A percentile compares a stretch with the other conserved stretches of the same genome.
Evolutionary conservation across 2,329 filamentous ascomycete genomes (phyloP).

Genomic region (Furcasterigmium sp.): DNA sequence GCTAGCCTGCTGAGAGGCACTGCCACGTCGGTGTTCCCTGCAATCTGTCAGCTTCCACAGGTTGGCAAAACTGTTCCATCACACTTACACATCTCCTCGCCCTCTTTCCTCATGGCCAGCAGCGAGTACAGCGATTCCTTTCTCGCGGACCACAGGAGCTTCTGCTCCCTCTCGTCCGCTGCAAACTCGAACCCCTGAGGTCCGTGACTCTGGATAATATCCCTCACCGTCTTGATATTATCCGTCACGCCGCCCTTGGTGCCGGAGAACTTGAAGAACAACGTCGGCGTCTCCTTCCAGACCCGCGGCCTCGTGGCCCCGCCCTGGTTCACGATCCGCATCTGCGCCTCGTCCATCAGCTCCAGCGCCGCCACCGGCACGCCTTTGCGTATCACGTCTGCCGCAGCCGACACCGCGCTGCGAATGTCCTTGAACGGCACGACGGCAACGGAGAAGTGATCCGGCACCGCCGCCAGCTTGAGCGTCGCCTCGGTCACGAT

Average conservation of each 20-base stretch:
- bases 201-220: conserved; percentile 60
- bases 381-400: conserved; percentile 67
- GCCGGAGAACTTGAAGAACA: conserved; percentile 84
- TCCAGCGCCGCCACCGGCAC: conserved; percentile 74
- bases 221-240: conserved; percentile 64
- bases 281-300: conserved; percentile 71
- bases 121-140: conserved; percentile 82
- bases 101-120: conserved; percentile 59
- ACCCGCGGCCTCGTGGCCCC: conserved; percentile 59
- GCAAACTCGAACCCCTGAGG: conserved; percentile 73
- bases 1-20: conserved; percentile 72
- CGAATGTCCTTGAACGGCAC: conserved; percentile 74
- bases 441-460: conserved; percentile 72
- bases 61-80: no score
- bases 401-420: conserved; percentile 68
- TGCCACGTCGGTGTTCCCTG: conserved; percentile 72
- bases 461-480: conserved; percentile 71
- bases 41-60: no score
- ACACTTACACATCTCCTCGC: conserved; percentile 28
- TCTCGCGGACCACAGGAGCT: conserved; percentile 72
- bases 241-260: conserved; percentile 73
- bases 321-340: conserved; percentile 73
- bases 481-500: conserved; percentile 79
- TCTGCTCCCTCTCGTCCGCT: conserved; percentile 62
- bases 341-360: conserved; percentile 85